Evolutionary conservation across 1,139 yeast genomes (phyloP), one percentile per base, ranked within the genome.

Genomic region (Suhomyces terraborum): DNA sequence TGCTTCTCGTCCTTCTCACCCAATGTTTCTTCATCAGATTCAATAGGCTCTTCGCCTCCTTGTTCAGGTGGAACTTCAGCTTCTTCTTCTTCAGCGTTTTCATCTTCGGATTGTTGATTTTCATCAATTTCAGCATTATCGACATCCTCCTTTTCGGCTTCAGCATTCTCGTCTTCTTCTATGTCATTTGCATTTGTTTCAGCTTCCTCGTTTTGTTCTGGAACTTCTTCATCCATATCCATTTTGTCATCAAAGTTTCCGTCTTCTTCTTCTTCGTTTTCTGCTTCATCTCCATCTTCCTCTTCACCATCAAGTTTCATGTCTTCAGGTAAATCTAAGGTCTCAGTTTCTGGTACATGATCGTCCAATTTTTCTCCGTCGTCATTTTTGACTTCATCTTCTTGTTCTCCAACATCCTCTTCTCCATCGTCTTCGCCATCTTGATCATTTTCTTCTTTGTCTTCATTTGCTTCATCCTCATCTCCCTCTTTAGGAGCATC

Each of bases 301-400:
- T 77, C 82, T 30, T 74, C 86, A 12, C 80, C 80, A 57, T 88
- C 95, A 32, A 88, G 70, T 49, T 88, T 80, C 72, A 91, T 79
- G 50, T 89, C 95, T 31, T 91, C 98, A 0, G 96, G 95, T 28
- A 88, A 69, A 27, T 87, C 94, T 52, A 88, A 67, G 4, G 88
- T 81, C 46, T 88, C 96, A 12, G 83, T 76, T 58, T 88, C 95
- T 7, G 88, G 93, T 36, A 84, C 88, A 50, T 79, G 68, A 10
- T 80, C 79, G 39, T 86, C 94, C 43, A 85, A 61, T 46, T 83
- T 80, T 36, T 86, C 88, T 36, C 77, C 77, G 19, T 86, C 89
- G 35, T 84, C 85, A 49, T 87, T 80, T 49, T 71, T 77, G 8
- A 84, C 87, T 50, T 82, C 86, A 59, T 85, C 93, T 36, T 84